phyloP scores from a whole-genome alignment of 768 basidiomycete species.

The Pisolithus albus region DNA sequence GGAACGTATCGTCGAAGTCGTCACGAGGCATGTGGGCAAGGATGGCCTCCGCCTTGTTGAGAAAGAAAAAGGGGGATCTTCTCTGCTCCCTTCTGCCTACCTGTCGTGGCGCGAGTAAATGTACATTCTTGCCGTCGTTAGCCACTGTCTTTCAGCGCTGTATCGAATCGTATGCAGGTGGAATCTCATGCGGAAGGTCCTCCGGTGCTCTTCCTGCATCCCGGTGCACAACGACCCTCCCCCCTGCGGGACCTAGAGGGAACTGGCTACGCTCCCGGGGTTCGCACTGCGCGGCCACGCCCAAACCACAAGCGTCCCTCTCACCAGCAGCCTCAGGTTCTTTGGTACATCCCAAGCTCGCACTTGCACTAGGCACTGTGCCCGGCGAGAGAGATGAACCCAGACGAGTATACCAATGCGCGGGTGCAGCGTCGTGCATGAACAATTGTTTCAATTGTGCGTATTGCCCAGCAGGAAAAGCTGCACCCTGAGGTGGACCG shows the following conservation, averaged over 20 bases:
- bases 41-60: too few relatives aligned
- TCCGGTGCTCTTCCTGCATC: conserved; percentile 20
- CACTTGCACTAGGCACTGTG: conserved; percentile 12
- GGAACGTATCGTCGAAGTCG: too few relatives aligned
- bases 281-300: conserved; percentile 13
- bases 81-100: too few relatives aligned
- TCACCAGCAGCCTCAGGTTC: conserved; percentile 20
- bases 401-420: conserved; percentile 13
- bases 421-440: conserved; percentile 8
- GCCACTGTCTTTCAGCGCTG: background rate
- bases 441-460: background rate
- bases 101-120: too few relatives aligned
- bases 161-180: conserved; percentile 25
- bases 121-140: too few relatives aligned
- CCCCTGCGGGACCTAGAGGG: too few relatives aligned
- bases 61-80: too few relatives aligned
- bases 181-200: conserved; percentile 22
- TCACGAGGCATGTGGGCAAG: too few relatives aligned
- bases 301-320: conserved; percentile 10
- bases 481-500: background rate
- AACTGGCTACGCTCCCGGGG: background rate
- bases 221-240: conserved; percentile 20
- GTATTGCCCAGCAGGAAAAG: background rate
- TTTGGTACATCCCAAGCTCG: conserved; percentile 11
- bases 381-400: conserved; percentile 17